Conservation (phyloP, 108 stramenopile species). For the Conticribra guillardii region DNA sequence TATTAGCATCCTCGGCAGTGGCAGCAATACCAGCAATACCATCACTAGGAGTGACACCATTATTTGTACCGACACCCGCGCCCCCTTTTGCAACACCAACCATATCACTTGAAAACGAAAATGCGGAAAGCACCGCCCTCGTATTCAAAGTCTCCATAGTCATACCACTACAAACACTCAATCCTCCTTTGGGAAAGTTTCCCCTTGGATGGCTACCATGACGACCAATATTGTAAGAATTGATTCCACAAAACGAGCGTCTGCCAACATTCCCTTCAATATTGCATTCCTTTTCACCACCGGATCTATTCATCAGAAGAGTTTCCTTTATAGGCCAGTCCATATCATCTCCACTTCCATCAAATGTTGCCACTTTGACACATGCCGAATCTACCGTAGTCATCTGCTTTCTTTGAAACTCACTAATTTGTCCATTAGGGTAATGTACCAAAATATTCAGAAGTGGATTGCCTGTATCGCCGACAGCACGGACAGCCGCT, state of each 20-base stretch:
- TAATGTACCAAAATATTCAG: conserved; percentile 82
- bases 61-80: too few relatives aligned
- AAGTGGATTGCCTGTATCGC: conserved; percentile 59
- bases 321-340: conserved; percentile 85
- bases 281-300: conserved; percentile 12
- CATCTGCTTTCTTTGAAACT: conserved; percentile 87
- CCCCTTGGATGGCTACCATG: too few relatives aligned
- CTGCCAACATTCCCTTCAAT: conserved; percentile 12
- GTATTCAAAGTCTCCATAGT: not conserved
- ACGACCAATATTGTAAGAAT: conserved; percentile 89
- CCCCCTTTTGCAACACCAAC: too few relatives aligned
- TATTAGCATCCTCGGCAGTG: too few relatives aligned
- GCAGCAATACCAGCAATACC: too few relatives aligned
- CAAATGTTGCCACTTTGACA: conserved; percentile 76
- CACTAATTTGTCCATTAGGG: conserved; percentile 84
- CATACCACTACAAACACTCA: not conserved
- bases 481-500: conserved; percentile 87
- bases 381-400: conserved; percentile 58
- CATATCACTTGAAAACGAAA: too few relatives aligned
- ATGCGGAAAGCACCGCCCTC: too few relatives aligned
- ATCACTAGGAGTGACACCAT: too few relatives aligned
- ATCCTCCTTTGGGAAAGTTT: too few relatives aligned
- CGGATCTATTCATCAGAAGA: conserved; percentile 20
- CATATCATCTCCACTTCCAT: conserved; percentile 94
- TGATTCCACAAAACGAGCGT: conserved; percentile 67